These are phyloP conservation scores for Phoenix roebelenii DNA, from an alignment of 176 grass and related monocot species.

Conservation along the genomic window DNA sequence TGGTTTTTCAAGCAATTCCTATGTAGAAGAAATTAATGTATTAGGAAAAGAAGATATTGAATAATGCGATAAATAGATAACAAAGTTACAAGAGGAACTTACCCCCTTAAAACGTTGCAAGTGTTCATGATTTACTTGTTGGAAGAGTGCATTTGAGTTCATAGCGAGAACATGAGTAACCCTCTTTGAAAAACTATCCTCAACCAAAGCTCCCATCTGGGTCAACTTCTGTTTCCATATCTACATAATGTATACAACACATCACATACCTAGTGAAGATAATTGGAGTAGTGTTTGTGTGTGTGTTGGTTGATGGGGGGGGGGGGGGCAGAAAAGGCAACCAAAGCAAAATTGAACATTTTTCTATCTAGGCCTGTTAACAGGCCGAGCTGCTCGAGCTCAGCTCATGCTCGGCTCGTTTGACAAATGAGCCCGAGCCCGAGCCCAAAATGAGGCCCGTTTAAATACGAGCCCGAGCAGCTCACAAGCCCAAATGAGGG, in stretches of 20 bases:
- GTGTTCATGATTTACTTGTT: conserved; percentile 36
- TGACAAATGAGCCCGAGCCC: too few species aligned
- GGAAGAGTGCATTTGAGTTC: conserved; percentile 43
- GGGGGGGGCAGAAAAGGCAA: background rate
- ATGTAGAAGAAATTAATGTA: background rate
- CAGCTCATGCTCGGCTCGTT: too few species aligned
- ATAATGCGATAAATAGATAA: conserved; percentile 1
- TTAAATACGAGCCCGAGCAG: too few species aligned
- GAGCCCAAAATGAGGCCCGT: too few species aligned
- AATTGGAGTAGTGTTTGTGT: too few species aligned
- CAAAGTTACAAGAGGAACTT: background rate
- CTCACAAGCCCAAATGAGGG: too few species aligned
- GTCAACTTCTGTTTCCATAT: conserved; percentile 82
- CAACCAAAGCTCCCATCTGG: conserved; percentile 64
- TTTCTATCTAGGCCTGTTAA: too few species aligned
- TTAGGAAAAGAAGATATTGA: too few species aligned
- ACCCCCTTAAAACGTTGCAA: conserved; percentile 62
- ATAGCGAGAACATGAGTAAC: conserved; percentile 59
- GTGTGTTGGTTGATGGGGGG: too few species aligned
- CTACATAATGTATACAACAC: conserved; percentile 21
- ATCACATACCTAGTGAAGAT: background rate
- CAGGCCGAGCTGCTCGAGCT: too few species aligned
- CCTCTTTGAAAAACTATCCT: conserved; percentile 35
- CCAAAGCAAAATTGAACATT: too few species aligned
- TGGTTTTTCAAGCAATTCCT: too few species aligned